Base-by-base conservation (phyloP, 2,329 filamentous ascomycete species). In the Neurospora crassa region DNA sequence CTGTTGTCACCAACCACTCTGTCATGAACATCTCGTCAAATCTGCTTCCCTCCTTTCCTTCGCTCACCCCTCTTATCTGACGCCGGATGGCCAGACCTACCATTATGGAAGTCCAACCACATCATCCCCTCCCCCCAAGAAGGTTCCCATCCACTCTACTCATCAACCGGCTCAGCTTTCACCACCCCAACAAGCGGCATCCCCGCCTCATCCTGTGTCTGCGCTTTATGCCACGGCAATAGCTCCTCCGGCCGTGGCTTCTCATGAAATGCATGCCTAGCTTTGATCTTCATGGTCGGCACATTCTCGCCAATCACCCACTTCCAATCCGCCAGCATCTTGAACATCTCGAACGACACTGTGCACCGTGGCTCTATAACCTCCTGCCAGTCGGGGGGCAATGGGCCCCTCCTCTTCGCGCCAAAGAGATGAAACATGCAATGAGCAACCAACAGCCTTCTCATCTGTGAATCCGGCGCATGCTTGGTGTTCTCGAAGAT, bases 291-390 rank as follows among this genome's bases (percentile, higher is more conserved):
- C 74, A 77, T 77, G 6, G 68, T 69, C 12, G 75, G 74, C 2
- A 72, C 72, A 45, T 74, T 76, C 24, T 41, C 34, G 14, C 75
- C 75, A 67, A 75, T 75, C 37, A 43, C 34, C 76, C 76, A 77
- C 45, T 70, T 69, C 74, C 74, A 76, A 14, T 75, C 74, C 67
- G 53, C 67, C 3, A 77, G 70, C 74, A 76, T 76, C 34, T 67
- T 53, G 67, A 76, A 67, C 67, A 77, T 70, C 14, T 70, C 70
- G 47, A 34, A 74, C 34, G 71, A 72, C 41, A 77, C 72, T 10
- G 72, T 71, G 45, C 63, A 59, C 18, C 70, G 45, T 1, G 24
- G 20, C 6, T 12, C 40, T 14, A 77, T 53, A 0, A 76, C 73
- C 34, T 70, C 67, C 40, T 43, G 40, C 76, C 76, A 76, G 34